Evolutionary conservation across 148 eudicot species (phyloP), one percentile per base, ranked within the genome.

Genomic region (Tetragonia tetragonoides): DNA sequence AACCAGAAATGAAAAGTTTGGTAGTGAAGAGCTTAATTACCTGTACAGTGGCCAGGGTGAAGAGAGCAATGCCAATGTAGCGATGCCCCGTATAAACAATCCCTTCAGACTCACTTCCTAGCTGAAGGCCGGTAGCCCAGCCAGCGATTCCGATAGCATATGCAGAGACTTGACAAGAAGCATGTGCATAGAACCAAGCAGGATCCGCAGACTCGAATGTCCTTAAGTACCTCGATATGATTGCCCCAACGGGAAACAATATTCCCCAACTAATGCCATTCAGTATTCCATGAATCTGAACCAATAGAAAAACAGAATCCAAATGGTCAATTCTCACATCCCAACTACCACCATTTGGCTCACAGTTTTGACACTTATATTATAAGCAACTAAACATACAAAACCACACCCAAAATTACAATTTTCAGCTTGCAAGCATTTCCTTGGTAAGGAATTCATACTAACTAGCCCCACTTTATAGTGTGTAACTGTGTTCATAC

Each of bases 201-300:
- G 99, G 99, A 65, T 95, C 97, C 2, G 97, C 99, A 3, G 92
- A 87, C 62, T 81, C 85, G 70, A 93, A 90, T 3, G 88, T 79
- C 77, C 87, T 87, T 84, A 93, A 3, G 80, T 93, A 93, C 80
- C 99, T 85, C 3, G 99, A 91, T 7, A 93, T 86, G 12, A 95
- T 86, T 60, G 82, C 86, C 70, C 99, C 99, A 51, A 87, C 0
- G 0, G 99, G 99, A 86, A 95, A 91, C 85, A 95, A 51, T 44
- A 90, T 78, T 37, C 99, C 99, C 99, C 99, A 95, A 76, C 99
- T 95, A 69, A 95, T 83, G 12, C 83, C 97, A 83, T 95, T 95
- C 82, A 95, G 78, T 40, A 95, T 75, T 69, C 99, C 99, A 84
- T 95, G 99, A 87, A 85, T 91, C 99, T 95, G 91, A 51, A 40